Conservation (phyloP, 352 stramenopile genomes). For the Phytophthora lateralis region DNA sequence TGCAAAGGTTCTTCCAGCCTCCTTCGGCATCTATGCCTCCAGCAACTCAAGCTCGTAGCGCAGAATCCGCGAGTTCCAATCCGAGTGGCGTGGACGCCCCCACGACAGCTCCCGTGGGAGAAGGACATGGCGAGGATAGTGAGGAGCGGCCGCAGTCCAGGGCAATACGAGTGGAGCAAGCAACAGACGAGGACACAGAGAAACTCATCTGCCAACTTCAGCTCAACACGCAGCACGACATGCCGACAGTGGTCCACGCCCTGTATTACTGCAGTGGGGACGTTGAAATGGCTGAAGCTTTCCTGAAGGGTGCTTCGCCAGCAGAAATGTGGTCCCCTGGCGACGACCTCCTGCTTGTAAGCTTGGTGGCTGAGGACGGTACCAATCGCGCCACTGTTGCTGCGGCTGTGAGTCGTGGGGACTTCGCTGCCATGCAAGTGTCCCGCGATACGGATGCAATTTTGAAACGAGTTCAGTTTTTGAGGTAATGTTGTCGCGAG, state of each 20-base stretch:
- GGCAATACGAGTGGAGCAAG: slow-evolving; percentile 10
- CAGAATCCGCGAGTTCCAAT: slow-evolving; percentile 1
- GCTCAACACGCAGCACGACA: slow-evolving; percentile 37
- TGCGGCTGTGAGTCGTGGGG: slow-evolving; percentile 33
- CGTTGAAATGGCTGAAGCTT: slow-evolving; percentile 32
- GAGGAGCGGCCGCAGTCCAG: not conserved
- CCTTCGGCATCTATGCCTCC: not conserved
- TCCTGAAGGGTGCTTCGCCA: slow-evolving; percentile 40
- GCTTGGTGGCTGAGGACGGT: slow-evolving; percentile 24
- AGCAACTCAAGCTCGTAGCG: slow-evolving; percentile 2
- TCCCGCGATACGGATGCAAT: slow-evolving; percentile 46
- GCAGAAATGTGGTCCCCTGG: slow-evolving; percentile 49
- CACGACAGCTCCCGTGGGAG: not conserved
- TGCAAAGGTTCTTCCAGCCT: slow-evolving; percentile 32
- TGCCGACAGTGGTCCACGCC: slow-evolving; percentile 38
- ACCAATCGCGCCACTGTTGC: slow-evolving; percentile 25
- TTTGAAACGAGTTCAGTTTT: slow-evolving; percentile 56
- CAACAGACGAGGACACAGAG: slow-evolving; percentile 37
- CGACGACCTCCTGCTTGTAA: slow-evolving; percentile 56
- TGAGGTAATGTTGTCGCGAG: slow-evolving; percentile 49
- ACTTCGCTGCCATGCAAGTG: slow-evolving; percentile 49
- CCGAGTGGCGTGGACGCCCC: not conserved
- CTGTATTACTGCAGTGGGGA: slow-evolving; percentile 52
- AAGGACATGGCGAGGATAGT: not conserved
- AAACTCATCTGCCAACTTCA: slow-evolving; percentile 39